Evolutionary conservation across 129 eudicot species (phyloP).

Genomic region (Scalesia atractyloides): DNA sequence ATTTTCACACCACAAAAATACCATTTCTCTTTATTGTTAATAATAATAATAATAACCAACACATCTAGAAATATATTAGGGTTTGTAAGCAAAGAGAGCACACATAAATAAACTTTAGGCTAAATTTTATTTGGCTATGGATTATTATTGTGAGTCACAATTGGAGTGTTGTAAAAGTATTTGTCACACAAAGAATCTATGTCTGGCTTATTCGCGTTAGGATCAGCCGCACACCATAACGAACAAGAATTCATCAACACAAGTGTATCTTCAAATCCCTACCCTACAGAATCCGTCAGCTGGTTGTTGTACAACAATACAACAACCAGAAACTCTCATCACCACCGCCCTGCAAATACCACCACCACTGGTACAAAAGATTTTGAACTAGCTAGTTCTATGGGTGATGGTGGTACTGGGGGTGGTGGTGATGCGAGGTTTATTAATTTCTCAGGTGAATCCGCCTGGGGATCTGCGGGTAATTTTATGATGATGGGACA

Average conservation of each 20-base stretch:
- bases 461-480: slow-evolving; percentile 42
- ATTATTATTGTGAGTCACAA: slow-evolving; percentile 44
- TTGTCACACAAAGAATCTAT: slow-evolving; percentile 38
- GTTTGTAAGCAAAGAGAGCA: slow-evolving; percentile 16
- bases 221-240: slow-evolving; percentile 29
- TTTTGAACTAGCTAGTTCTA: slow-evolving; percentile 27
- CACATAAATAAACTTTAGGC: slow-evolving; percentile 36
- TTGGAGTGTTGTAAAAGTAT: slow-evolving; percentile 26
- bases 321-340: slow-evolving; percentile 29
- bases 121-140: slow-evolving; percentile 47
- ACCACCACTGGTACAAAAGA: slow-evolving; percentile 19
- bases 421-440: slow-evolving; percentile 27
- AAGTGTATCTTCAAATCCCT: slow-evolving; percentile 24
- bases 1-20: too few species aligned
- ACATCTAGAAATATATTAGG: slow-evolving; percentile 36
- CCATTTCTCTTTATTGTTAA: background rate
- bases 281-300: slow-evolving; percentile 31
- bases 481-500: slow-evolving; percentile 49
- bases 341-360: slow-evolving; percentile 18
- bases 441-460: slow-evolving; percentile 42
- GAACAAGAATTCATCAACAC: slow-evolving; percentile 11
- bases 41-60: slow-evolving; percentile 14
- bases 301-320: slow-evolving; percentile 24
- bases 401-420: slow-evolving; percentile 21
- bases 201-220: slow-evolving; percentile 78